Evolutionary conservation across 139 green algal species (phyloP).

Genomic region (Klebsormidium nitens): DNA sequence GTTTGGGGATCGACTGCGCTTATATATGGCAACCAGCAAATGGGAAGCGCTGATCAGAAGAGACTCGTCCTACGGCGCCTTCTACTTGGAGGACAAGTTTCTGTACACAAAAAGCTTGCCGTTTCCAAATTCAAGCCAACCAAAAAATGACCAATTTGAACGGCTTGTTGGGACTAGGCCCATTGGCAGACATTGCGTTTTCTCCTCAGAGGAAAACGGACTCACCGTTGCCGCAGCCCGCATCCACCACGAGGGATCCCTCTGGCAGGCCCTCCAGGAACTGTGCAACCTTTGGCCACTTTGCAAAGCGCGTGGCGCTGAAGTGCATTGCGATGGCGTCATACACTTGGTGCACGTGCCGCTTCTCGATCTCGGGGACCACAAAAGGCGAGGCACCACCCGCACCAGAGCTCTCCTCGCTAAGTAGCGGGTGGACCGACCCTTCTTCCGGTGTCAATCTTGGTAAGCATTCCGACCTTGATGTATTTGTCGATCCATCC

Average conservation of each 20-base stretch:
- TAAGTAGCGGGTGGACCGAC: background rate
- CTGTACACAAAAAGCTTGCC: too few species aligned
- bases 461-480: background rate
- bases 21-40: too few species aligned
- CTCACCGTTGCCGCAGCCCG: constrained; percentile 98
- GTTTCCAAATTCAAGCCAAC: too few species aligned
- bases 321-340: constrained; percentile 95
- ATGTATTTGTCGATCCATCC: too few species aligned
- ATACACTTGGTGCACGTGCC: constrained; percentile 84
- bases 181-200: too few species aligned
- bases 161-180: too few species aligned
- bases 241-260: constrained; percentile 72
- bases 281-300: constrained; percentile 78
- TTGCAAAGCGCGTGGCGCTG: constrained; percentile 68
- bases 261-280: constrained; percentile 74
- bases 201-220: constrained; percentile 67
- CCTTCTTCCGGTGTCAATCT: background rate
- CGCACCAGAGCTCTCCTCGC: background rate
- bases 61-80: too few species aligned
- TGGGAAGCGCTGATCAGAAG: too few species aligned
- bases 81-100: too few species aligned
- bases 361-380: constrained; percentile 28
- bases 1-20: too few species aligned
- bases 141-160: too few species aligned
- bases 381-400: too few species aligned